Evolutionary conservation across 108 stramenopile genomes (phyloP).

Genomic region (Nitzschia sp.): DNA sequence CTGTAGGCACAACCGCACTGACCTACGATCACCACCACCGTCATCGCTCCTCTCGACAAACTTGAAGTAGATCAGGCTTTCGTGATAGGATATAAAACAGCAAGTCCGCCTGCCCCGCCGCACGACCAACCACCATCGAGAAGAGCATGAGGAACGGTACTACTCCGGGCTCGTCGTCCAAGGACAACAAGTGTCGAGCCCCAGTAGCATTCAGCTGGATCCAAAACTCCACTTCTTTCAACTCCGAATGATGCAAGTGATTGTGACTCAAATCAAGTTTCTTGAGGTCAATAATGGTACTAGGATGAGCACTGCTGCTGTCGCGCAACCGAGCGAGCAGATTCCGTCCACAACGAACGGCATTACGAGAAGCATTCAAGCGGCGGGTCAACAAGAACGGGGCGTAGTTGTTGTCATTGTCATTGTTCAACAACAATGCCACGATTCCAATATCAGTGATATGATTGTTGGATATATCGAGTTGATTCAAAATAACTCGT

Average conservation of each 20-base stretch:
- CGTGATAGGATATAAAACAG: neutral
- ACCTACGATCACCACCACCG: no score
- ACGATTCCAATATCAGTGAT: neutral
- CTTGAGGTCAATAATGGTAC: neutral
- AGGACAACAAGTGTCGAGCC: neutral
- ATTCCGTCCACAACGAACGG: neutral
- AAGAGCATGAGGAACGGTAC: neutral
- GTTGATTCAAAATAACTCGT: neutral
- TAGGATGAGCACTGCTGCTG: no score
- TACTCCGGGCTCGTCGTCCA: neutral
- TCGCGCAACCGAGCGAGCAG: neutral
- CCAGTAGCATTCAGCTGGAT: constrained; percentile 1
- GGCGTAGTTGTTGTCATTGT: no score
- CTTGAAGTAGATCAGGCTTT: neutral
- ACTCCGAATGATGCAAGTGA: neutral
- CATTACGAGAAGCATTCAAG: neutral
- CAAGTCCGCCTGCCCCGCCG: neutral
- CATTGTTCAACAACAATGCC: no score
- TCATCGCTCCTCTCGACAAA: neutral
- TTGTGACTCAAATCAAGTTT: neutral
- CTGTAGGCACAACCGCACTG: no score
- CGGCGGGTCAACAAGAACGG: no score
- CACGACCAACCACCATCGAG: neutral
- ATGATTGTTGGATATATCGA: neutral
- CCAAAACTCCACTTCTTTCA: neutral